phyloP scores from a whole-genome alignment of 768 basidiomycete genomes.

The Termitomyces sp. region DNA sequence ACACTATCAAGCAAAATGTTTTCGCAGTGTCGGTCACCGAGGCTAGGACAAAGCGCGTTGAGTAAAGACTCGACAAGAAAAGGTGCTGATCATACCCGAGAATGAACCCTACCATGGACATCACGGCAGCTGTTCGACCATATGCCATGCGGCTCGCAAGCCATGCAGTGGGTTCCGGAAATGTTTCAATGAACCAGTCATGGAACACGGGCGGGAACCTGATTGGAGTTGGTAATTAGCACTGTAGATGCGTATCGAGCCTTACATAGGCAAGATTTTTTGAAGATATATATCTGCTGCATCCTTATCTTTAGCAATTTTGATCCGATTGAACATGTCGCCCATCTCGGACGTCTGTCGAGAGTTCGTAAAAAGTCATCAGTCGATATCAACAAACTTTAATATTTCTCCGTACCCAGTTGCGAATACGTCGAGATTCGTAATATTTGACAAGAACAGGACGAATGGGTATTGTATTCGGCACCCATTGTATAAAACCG shows the following conservation, averaged over 20 bases:
- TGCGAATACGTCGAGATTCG: conserved; percentile 34
- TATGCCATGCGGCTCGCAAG: conserved; percentile 83
- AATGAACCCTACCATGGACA: conserved; percentile 98
- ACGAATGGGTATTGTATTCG: conserved; percentile 82
- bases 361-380: not conserved
- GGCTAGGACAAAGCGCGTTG: conserved; percentile 34
- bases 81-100: conserved; percentile 59
- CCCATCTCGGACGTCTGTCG: conserved; percentile 40
- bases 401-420: conserved; percentile 30
- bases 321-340: conserved; percentile 45
- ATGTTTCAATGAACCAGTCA: conserved; percentile 96
- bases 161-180: conserved; percentile 97
- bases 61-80: not conserved
- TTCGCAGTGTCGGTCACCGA: conserved; percentile 97
- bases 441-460: conserved; percentile 70
- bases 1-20: conserved; percentile 90
- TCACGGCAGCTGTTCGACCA: conserved; percentile 88
- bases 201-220: conserved; percentile 88
- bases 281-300: conserved; percentile 46
- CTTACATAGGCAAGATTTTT: conserved; percentile 57
- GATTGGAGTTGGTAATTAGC: not conserved
- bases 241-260: not conserved
- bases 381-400: not conserved
- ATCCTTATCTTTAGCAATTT: conserved; percentile 41
- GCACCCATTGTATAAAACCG: conserved; percentile 98